Conservation (phyloP, 2,329 filamentous ascomycete species). For the Aspergillus sp. region DNA sequence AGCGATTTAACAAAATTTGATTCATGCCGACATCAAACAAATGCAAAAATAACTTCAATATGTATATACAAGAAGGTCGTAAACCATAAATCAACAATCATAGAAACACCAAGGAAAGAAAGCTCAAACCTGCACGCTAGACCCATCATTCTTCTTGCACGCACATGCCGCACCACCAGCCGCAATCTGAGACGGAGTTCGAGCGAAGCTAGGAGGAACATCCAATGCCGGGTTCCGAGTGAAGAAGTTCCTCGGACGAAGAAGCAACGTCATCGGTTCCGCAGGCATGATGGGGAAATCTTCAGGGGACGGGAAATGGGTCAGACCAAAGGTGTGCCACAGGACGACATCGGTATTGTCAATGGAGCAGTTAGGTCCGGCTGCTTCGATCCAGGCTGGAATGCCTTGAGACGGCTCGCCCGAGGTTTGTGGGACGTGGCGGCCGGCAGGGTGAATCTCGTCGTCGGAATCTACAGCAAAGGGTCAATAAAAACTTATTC, state of each 20-base stretch:
- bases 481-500: neutral
- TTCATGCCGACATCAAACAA: no score
- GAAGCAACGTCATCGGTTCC: conserved; percentile 77
- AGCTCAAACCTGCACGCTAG: conserved; percentile 37
- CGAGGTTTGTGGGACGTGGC: conserved; percentile 83
- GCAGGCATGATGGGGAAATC: conserved; percentile 92
- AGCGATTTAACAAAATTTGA: no score
- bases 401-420: conserved; percentile 74
- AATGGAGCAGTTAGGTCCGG: conserved; percentile 65
- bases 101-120: neutral
- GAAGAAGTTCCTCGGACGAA: conserved; percentile 83
- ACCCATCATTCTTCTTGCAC: conserved; percentile 39
- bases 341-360: conserved; percentile 84
- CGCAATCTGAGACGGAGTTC: conserved; percentile 68
- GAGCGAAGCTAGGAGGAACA: conserved; percentile 73
- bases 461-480: conserved; percentile 65
- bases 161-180: conserved; percentile 39
- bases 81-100: neutral
- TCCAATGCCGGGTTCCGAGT: conserved; percentile 74
- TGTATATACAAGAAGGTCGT: neutral
- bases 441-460: conserved; percentile 80
- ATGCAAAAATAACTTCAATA: neutral
- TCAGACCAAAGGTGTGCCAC: conserved; percentile 92
- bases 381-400: conserved; percentile 68
- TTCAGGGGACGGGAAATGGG: conserved; percentile 84